Evolutionary conservation across 148 eudicot genomes (phyloP).

Genomic region (Rhododendron mucronatum): DNA sequence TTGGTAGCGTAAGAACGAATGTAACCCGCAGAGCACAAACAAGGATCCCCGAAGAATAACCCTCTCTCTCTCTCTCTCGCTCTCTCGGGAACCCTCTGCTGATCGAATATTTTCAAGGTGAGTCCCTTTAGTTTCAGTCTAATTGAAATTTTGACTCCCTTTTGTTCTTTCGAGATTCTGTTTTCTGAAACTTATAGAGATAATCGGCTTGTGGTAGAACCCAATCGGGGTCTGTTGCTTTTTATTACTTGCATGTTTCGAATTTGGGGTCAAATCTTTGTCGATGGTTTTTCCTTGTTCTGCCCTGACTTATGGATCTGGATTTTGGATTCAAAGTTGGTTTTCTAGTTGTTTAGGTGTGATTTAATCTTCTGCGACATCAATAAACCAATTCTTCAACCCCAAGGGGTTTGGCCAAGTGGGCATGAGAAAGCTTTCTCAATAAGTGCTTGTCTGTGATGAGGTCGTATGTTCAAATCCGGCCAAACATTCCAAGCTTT

Average conservation of each 20-base stretch:
- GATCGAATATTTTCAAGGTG: background rate
- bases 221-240: background rate
- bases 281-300: background rate
- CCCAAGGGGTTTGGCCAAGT: background rate
- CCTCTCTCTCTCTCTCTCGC: background rate
- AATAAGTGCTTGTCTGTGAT: background rate
- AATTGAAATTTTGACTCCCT: background rate
- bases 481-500: background rate
- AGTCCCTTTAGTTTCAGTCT: background rate
- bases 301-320: background rate
- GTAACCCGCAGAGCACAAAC: background rate
- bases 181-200: background rate
- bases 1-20: background rate
- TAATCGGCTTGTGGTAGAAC: background rate
- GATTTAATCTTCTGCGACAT: background rate
- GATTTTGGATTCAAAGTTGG: background rate
- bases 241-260: background rate
- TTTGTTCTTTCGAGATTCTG: background rate
- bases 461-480: background rate
- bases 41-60: background rate
- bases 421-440: too few relatives aligned
- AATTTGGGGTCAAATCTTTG: background rate
- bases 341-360: background rate
- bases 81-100: background rate
- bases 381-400: background rate